Conservation (phyloP, 305 asterid genomes). For the Fraxinus albicans region DNA sequence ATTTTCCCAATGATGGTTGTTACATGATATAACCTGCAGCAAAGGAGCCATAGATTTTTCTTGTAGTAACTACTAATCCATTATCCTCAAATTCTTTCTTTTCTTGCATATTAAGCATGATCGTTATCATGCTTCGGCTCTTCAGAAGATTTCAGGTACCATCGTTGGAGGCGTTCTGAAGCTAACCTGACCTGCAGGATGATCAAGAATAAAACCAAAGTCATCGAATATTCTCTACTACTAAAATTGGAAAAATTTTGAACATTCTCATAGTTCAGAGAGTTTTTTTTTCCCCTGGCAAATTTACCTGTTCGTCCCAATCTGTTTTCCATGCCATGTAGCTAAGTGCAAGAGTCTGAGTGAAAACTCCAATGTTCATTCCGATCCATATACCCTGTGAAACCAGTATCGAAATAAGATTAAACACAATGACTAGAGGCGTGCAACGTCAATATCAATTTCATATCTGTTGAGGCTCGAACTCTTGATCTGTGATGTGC, state of each 20-base stretch:
- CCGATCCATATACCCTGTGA: slow-evolving; percentile 59
- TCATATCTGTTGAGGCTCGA: neutral
- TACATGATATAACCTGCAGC: neutral
- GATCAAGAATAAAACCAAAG: neutral
- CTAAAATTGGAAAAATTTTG: neutral
- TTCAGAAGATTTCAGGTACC: slow-evolving; percentile 38
- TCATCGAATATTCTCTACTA: neutral
- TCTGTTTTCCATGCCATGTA: slow-evolving; percentile 54
- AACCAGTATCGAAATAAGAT: neutral
- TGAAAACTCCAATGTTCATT: slow-evolving; percentile 43
- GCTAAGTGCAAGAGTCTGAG: slow-evolving; percentile 46
- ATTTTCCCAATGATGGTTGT: neutral
- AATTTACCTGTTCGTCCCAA: slow-evolving; percentile 45
- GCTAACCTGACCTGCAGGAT: slow-evolving; percentile 21
- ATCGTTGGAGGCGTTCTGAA: slow-evolving; percentile 38
- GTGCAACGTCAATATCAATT: neutral
- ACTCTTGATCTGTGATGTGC: too few relatives aligned
- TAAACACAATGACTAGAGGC: neutral
- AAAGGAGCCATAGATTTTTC: neutral
- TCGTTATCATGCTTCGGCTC: slow-evolving; percentile 22
- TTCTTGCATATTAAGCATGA: slow-evolving; percentile 27
- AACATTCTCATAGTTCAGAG: neutral
- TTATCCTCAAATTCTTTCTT: neutral
- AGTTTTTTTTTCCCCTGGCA: neutral
- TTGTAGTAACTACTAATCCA: neutral